Percentiles rank a stretch among this genome's conserved stretches.
phyloP scores from a whole-genome alignment of 1,139 yeast species.

The Zygoascus meyerae region DNA sequence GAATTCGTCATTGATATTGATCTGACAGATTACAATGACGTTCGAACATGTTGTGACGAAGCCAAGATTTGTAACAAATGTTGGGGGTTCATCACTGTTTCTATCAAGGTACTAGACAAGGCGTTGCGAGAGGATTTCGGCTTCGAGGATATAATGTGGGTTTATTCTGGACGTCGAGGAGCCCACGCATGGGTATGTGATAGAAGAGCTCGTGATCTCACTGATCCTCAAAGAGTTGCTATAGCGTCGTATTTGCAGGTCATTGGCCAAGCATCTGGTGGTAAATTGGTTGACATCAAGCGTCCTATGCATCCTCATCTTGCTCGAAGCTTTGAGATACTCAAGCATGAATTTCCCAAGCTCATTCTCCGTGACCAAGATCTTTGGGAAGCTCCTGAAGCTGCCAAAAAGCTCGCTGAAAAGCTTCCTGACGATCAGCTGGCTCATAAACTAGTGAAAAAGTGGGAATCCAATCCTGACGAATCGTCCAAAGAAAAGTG shows the following conservation, averaged over 20 bases:
- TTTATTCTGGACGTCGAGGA: constrained; percentile 97
- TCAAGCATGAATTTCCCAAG: constrained; percentile 58
- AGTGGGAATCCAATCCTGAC: constrained; percentile 46
- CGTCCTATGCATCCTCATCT: constrained; percentile 87
- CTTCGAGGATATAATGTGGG: constrained; percentile 83
- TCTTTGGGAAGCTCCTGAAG: constrained; percentile 60
- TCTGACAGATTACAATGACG: constrained; percentile 91
- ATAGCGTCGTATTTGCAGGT: constrained; percentile 81
- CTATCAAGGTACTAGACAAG: constrained; percentile 65
- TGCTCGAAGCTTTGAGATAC: constrained; percentile 58
- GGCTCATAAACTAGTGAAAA: constrained; percentile 43
- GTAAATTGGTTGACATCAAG: constrained; percentile 46
- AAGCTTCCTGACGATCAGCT: constrained; percentile 56
- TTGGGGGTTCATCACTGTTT: constrained; percentile 91
- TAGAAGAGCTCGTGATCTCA: constrained; percentile 64
- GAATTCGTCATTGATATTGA: constrained; percentile 96
- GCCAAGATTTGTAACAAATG: constrained; percentile 83
- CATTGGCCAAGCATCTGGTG: constrained; percentile 48
- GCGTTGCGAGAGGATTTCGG: constrained; percentile 87
- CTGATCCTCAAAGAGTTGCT: constrained; percentile 68
- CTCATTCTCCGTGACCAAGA: constrained; percentile 76
- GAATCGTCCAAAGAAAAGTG: constrained; percentile 56
- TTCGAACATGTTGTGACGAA: constrained; percentile 88
- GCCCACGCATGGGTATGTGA: constrained; percentile 99
- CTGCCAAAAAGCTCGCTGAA: constrained; percentile 52